Base-by-base conservation (phyloP, 768 basidiomycete genomes). In the Podaxis sp. region DNA sequence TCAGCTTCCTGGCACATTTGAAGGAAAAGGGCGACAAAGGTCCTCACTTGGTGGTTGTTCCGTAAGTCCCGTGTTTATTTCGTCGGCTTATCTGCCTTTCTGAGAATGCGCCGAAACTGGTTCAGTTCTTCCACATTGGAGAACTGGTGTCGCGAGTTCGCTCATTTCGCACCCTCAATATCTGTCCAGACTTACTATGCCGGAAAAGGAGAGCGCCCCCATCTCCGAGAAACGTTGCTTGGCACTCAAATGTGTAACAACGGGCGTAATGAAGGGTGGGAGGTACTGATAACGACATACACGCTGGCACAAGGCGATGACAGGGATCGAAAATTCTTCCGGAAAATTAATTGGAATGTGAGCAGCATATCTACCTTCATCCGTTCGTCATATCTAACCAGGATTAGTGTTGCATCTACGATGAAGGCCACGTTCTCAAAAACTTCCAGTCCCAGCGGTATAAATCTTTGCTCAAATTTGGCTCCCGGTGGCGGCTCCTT, bases 401-500 rank as follows among this genome's bases (percentile, higher is more conserved):
- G 18, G 51, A 44, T 50, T 40, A 98, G 96, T 90, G 87, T 35
- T 94, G 92, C 66, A 87, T 98, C 51, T 98, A 91, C 67, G 97
- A 99, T 68, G 97, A 99, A 72, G 97, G 97, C 1, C 97, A 99
- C 70, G 87, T 95, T 55, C 78, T 99, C 63, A 99, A 99, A 78
- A 99, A 98, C 70, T 95, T 92, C 73, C 90, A 95, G 65, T 96
- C 94, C n/a, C 93, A 97, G 68, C 90, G 95, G 21, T 98, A 99
- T 71, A 88, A 91, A 69, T 84, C 92, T 9, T 75, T 99, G 13
- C 77, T 98, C 66, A 89, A 87, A 69, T 91, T 93, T 69, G 84
- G 87, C 16, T 90, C 93, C 1, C 83, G 82, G 46, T 99, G 97
- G 96, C 82, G 95, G 38, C 77, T 98, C 25, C 81, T 99, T 23